Evolutionary conservation across 2,329 filamentous ascomycete species (phyloP).

Genomic region (Alternaria sp.): DNA sequence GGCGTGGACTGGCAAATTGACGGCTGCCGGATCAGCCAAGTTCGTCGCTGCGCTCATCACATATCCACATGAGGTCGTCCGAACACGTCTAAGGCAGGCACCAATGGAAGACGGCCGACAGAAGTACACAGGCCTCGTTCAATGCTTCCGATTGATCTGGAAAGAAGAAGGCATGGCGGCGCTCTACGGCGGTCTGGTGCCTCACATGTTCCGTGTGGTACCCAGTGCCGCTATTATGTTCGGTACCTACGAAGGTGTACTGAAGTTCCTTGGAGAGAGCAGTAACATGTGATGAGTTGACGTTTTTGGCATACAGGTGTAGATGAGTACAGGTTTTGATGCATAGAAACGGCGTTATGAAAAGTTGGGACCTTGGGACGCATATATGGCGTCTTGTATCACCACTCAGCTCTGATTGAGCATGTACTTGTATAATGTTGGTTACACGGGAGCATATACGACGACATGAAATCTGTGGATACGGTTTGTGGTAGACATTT

Average conservation of each 20-base stretch:
- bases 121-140: conserved; percentile 88
- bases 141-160: conserved; percentile 88
- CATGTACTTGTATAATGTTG: conserved; percentile 17
- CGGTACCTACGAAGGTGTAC: conserved; percentile 75
- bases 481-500: background rate
- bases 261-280: conserved; percentile 57
- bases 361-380: background rate
- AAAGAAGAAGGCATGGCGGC: conserved; percentile 86
- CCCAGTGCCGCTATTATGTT: conserved; percentile 97
- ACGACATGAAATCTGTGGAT: conserved; percentile 7
- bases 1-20: conserved; percentile 79
- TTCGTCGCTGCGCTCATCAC: conserved; percentile 83
- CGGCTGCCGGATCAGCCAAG: conserved; percentile 84
- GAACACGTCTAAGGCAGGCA: conserved; percentile 84
- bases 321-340: conserved; percentile 16
- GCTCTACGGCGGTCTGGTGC: conserved; percentile 89
- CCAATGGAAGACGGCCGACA: conserved; percentile 74
- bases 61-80: conserved; percentile 91
- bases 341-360: conserved; percentile 21
- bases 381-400: conserved; percentile 16
- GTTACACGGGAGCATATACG: conserved; percentile 1
- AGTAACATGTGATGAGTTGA: conserved; percentile 45
- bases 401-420: conserved; percentile 11
- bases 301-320: background rate
- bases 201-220: conserved; percentile 88